Base-by-base conservation (phyloP, 768 basidiomycete species). In the Lactarius vividus region DNA sequence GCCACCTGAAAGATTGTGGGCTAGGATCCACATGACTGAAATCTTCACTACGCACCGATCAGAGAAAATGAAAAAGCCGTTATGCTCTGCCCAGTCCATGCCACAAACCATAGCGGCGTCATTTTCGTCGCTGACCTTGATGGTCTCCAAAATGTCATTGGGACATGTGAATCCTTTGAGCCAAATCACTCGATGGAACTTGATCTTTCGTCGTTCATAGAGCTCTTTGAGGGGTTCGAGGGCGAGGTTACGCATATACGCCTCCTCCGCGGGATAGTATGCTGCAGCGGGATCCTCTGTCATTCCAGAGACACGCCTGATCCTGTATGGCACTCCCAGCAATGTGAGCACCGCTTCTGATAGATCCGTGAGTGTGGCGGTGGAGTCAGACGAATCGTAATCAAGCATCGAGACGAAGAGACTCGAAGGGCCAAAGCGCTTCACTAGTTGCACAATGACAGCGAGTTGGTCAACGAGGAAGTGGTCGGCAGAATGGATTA, bases 31-130 rank as follows among this genome's bases (percentile, higher is more conserved):
- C n/a, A 49, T 37, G 7, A n/a, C 16, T 18, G 31, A 20, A 2
- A 37, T 20, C 33, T 60, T 66, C 53, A 63, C 56, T 62, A 46
- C 31, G 49, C 31, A 93, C 95, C 96, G 83, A 77, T 98, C 96
- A 20, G 96, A 98, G 78, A 97, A 98, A 70, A 98, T 95, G 81
- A 98, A 99, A 77, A 94, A 91, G 0, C 95, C 95, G 69, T 94
- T 92, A 72, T 95, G 91, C 76, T 99, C 96, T 13, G 95, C 96
- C 97, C 97, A 99, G 74, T 99, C 97, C 96, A 98, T 98, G n/a
- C 96, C 96, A 74, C 97, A 98, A 2, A 98, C 94, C 93, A 99
- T 94, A 0, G 95, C 93, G 3, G 97, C 97, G 70, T 95, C 86
- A 74, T 98, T 99, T 37, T 84, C 84, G 70, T 90, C 83, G 74